Percentiles rank a stretch among this genome's conserved stretches.
Evolutionary conservation across 495 filamentous ascomycete species (phyloP).

Genomic region (Penicillium bovifimosum): DNA sequence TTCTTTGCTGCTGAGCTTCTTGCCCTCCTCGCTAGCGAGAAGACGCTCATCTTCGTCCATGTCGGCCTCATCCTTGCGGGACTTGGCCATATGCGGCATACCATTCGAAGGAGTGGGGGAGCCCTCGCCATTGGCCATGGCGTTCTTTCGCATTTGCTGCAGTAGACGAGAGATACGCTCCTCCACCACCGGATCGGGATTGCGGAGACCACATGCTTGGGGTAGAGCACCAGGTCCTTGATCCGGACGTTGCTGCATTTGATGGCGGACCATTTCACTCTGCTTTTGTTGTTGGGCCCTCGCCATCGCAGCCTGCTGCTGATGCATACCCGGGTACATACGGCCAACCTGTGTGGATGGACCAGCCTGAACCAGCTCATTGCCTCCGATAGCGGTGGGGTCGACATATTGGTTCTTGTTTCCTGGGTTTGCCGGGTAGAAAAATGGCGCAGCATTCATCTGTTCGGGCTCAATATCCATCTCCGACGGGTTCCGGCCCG

Average conservation of each 20-base stretch:
- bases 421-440: slow-evolving; percentile 32
- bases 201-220: slow-evolving; percentile 41
- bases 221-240: slow-evolving; percentile 26
- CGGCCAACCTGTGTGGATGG: slow-evolving; percentile 57
- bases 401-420: slow-evolving; percentile 55
- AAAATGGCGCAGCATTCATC: slow-evolving; percentile 56
- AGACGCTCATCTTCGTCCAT: slow-evolving; percentile 98
- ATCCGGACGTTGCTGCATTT: slow-evolving; percentile 41
- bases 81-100: slow-evolving; percentile 49
- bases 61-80: slow-evolving; percentile 88
- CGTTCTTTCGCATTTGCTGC: slow-evolving; percentile 73
- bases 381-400: slow-evolving; percentile 61
- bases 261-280: slow-evolving; percentile 57
- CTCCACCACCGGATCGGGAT: slow-evolving; percentile 65
- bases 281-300: slow-evolving; percentile 67
- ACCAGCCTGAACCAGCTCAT: slow-evolving; percentile 44
- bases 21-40: slow-evolving; percentile 90
- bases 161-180: slow-evolving; percentile 82
- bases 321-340: slow-evolving; percentile 86
- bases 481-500: slow-evolving; percentile 46
- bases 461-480: slow-evolving; percentile 54
- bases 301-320: slow-evolving; percentile 76
- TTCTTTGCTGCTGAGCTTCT: slow-evolving; percentile 93
- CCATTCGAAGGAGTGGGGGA: slow-evolving; percentile 39
- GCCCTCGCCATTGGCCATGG: slow-evolving; percentile 47